A percentile compares a stretch with the other conserved stretches of the same genome.
Conservation (phyloP, 352 stramenopile species). For the Phytophthora constricta region DNA sequence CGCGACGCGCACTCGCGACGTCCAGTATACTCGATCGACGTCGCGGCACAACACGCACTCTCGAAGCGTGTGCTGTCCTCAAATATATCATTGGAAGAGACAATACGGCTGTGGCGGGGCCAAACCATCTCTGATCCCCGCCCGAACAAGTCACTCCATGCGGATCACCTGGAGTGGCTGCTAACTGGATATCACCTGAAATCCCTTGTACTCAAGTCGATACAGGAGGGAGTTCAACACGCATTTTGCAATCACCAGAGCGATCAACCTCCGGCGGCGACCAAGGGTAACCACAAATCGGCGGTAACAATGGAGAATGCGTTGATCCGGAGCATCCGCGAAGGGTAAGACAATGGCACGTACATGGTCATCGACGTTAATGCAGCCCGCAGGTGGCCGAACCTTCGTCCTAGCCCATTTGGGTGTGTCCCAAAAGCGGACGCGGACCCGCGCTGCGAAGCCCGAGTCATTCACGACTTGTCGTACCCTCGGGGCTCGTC, state of each 20-base stretch:
- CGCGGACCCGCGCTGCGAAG: not conserved
- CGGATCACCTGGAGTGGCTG: not conserved
- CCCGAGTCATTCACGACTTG: conserved; percentile 24
- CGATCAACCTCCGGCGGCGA: not conserved
- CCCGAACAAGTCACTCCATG: not conserved
- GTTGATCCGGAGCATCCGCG: conserved; percentile 5
- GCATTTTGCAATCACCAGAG: not conserved
- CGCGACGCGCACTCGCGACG: too few relatives aligned
- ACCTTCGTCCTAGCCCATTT: conserved; percentile 13
- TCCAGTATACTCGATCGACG: not conserved
- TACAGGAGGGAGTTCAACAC: not conserved
- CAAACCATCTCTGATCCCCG: not conserved
- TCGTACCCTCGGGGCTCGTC: conserved; percentile 6
- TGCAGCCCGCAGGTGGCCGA: not conserved
- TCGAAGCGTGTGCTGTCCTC: not conserved
- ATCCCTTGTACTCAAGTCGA: not conserved
- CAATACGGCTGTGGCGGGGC: not conserved
- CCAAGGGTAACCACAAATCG: not conserved
- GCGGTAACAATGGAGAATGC: not conserved
- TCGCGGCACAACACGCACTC: not conserved
- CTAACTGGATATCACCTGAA: not conserved
- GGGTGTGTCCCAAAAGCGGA: conserved; percentile 15
- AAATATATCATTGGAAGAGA: not conserved
- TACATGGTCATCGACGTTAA: conserved; percentile 13
- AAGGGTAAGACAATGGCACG: conserved; percentile 17